Base-by-base conservation (phyloP, 2,329 filamentous ascomycete genomes). In the Cordyceps militaris region DNA sequence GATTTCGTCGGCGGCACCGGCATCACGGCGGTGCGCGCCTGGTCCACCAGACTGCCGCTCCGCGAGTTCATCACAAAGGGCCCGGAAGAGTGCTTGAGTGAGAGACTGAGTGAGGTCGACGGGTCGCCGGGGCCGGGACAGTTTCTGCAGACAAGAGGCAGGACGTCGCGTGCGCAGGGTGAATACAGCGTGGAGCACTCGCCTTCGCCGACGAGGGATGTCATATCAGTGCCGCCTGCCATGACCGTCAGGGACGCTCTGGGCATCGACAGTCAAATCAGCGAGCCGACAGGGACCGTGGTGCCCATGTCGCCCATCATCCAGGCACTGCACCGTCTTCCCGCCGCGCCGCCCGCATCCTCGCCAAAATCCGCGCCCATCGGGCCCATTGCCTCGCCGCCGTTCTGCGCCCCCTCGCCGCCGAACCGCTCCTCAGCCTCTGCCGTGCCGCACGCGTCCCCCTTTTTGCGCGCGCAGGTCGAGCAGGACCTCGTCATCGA, bases 1-100 rank as follows among this genome's bases (percentile, higher is more conserved):
- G 81, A 85, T 48, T 68, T 73, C 0, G 71, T 76, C 7, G 67
- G 67, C 3, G 67, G 56, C n/a, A 23, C 54, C 67, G 30, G 60
- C 23, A 32, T 56, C 68, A 28, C 46, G 26, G 21, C 61, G 64
- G 14, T 81, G 4, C 71, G 80, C 3, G 70, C 81, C 0, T 81
- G 82, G 72, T 73, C 80, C 44, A 76, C 76, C 21, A 73, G 78
- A 61, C 60, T 81, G 57, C 70, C 77, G n/a, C 69, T 83, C 26
- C 64, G 74, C 57, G 77, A 84, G 1, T 86, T 84, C 48, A 64
- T 86, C 1, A 67, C 70, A 3, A 79, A 79, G 24, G 83, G 83
- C 0, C 81, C 82, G 0, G 77, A 83, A 8, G 69, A 68, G 19
- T 85, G 82, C 60, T 65, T 86, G 5, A 73, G 74, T 13, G 79